A percentile compares a stretch with the other conserved stretches of the same genome.
Evolutionary conservation across 768 basidiomycete genomes (phyloP).

Genomic region (Cystofilobasidium bisporidii): DNA sequence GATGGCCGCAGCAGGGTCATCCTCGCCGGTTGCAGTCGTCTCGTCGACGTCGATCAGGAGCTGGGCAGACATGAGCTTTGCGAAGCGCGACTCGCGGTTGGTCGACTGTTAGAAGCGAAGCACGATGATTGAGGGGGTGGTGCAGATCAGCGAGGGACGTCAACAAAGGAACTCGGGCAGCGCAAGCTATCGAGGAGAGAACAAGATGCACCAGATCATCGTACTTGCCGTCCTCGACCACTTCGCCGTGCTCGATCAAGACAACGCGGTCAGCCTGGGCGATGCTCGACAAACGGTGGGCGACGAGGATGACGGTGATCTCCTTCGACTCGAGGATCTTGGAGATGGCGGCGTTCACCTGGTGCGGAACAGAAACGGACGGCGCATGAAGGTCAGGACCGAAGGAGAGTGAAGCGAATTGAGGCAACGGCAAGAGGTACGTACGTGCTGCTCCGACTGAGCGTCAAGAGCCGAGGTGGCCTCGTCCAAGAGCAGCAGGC

Average conservation of each 20-base stretch:
- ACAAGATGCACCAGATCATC: conserved; percentile 18
- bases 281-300: conserved; percentile 26
- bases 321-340: conserved; percentile 24
- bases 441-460: conserved; percentile 18
- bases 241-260: conserved; percentile 22
- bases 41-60: conserved; percentile 12
- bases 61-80: conserved; percentile 23
- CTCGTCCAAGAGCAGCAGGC: conserved; percentile 19
- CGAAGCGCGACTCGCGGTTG: conserved; percentile 17
- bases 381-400: background rate
- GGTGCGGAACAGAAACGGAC: background rate
- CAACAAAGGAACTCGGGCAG: background rate
- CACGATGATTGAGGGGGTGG: too few relatives aligned
- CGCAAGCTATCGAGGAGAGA: background rate
- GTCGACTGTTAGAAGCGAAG: conserved; percentile 5
- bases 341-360: conserved; percentile 28
- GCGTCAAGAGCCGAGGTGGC: conserved; percentile 26
- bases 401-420: background rate
- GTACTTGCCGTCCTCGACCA: conserved; percentile 26
- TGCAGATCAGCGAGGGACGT: too few relatives aligned
- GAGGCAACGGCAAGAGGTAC: background rate
- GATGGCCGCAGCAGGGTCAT: too few relatives aligned
- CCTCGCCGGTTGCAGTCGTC: too few relatives aligned
- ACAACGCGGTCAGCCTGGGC: conserved; percentile 26
- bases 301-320: conserved; percentile 27